Conservation (phyloP, 768 basidiomycete species). For the Tephrocybe sp. region DNA sequence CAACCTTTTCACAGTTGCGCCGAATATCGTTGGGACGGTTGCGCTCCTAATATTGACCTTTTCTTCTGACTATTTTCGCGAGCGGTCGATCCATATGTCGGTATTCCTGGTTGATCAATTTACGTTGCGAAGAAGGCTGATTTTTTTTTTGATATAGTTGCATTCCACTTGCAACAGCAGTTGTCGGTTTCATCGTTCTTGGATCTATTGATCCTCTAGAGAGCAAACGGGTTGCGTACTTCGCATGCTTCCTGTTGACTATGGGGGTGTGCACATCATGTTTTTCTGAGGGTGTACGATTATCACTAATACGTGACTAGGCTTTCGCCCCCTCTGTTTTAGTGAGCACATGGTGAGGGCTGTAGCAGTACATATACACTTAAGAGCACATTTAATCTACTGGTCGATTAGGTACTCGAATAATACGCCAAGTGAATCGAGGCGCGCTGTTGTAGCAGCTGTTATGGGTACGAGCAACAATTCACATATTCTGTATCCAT, state of each 20-base stretch:
- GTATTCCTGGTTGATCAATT: neutral
- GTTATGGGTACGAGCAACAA: constrained; percentile 40
- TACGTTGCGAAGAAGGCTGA: neutral
- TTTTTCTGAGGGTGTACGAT: neutral
- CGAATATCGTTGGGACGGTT: constrained; percentile 49
- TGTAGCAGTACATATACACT: neutral
- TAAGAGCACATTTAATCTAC: neutral
- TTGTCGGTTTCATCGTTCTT: constrained; percentile 45
- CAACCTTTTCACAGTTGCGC: constrained; percentile 53
- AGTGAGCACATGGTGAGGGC: constrained; percentile 39
- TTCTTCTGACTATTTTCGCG: constrained; percentile 52
- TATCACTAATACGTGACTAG: constrained; percentile 21
- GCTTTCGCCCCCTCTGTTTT: constrained; percentile 49
- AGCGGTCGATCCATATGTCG: constrained; percentile 48
- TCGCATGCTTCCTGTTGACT: constrained; percentile 54
- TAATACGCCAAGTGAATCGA: constrained; percentile 48
- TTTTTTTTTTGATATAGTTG: constrained; percentile 26
- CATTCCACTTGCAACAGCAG: constrained; percentile 37
- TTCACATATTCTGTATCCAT: neutral
- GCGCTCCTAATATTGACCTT: constrained; percentile 45
- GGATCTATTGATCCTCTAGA: constrained; percentile 41
- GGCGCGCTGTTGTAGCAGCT: constrained; percentile 49
- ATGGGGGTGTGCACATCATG: constrained; percentile 37
- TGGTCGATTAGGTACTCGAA: constrained; percentile 38
- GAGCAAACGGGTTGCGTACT: constrained; percentile 47